Evolutionary conservation across 2,329 filamentous ascomycete genomes (phyloP), one percentile per base, ranked within the genome.

Genomic region (Septoria linicola): DNA sequence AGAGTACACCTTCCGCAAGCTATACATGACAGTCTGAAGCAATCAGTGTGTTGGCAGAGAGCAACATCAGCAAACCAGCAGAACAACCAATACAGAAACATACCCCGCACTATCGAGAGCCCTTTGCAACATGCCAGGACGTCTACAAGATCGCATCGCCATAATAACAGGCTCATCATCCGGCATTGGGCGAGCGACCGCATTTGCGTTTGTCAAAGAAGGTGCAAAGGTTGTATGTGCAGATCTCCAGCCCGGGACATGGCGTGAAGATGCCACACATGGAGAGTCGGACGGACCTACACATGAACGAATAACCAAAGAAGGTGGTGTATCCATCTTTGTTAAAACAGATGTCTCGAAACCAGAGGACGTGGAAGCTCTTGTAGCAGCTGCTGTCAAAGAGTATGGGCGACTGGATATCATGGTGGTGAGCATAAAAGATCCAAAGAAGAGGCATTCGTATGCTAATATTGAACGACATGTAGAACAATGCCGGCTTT

Each of bases 401-500:
- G 53, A 57, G n/a, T 68, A 60, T 53, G 66, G 69, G 13, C 51
- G 68, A 34, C 37, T 71, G 16, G 69, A 70, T 41, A 62, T 72
- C 16, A 57, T 70, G 51, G 49, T 49, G 27, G 43, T 46, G 14
- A 46, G 43, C 13, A n/a, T n/a, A n/a, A n/a, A n/a, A n/a, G n/a
- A n/a, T n/a, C n/a, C n/a, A n/a, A n/a, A n/a, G n/a, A n/a, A n/a
- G n/a, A n/a, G n/a, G n/a, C n/a, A n/a, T n/a, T n/a, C 13, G 6
- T 8, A 30, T 3, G 14, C 30, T 17, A 37, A 17, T 32, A 21
- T n/a, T 19, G 20, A 43, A 16, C 8, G 7, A 10, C 14, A 13
- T 11, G n/a, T 61, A 69, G 8, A 70, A 71, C 54, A 70, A 70
- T 41, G 70, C 70, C 20, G 68, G 66, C 17, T 65, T 70, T 34